These are phyloP conservation scores for Talaromyces thailandensis DNA, from an alignment of 495 filamentous ascomycete species.

Conservation along the genomic window DNA sequence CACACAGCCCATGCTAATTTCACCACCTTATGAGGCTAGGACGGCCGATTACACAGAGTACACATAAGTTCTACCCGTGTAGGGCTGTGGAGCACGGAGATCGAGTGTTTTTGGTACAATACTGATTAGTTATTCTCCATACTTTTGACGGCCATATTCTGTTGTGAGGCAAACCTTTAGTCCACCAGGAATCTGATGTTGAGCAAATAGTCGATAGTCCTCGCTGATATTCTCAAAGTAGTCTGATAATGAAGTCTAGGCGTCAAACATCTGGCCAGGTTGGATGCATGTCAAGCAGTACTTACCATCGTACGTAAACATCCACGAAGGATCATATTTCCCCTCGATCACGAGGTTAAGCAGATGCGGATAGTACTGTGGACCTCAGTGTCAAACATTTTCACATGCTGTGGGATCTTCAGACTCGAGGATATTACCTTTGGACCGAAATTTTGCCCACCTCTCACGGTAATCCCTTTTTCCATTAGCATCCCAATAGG, in stretches of 20 bases:
- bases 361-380: conserved; percentile 20
- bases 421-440: conserved; percentile 9
- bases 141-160: conserved; percentile 12
- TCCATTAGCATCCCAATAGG: conserved; percentile 20
- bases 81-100: background rate
- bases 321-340: conserved; percentile 20
- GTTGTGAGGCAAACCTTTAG: conserved; percentile 20
- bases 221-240: conserved; percentile 20
- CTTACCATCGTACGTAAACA: conserved; percentile 20
- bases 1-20: background rate
- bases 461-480: conserved; percentile 20
- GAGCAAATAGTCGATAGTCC: conserved; percentile 13
- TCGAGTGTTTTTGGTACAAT: background rate
- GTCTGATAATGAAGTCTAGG: conserved; percentile 7
- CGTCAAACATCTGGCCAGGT: background rate
- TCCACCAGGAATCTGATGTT: conserved; percentile 15
- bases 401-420: background rate
- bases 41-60: background rate
- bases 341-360: conserved; percentile 17
- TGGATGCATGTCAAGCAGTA: background rate
- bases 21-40: background rate
- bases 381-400: background rate
- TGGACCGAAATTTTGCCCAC: conserved; percentile 16
- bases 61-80: background rate
- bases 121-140: background rate